A percentile compares a stretch with the other conserved stretches of the same genome.
Conservation (phyloP, 306 rosid species). For the Lagenaria siceraria region DNA sequence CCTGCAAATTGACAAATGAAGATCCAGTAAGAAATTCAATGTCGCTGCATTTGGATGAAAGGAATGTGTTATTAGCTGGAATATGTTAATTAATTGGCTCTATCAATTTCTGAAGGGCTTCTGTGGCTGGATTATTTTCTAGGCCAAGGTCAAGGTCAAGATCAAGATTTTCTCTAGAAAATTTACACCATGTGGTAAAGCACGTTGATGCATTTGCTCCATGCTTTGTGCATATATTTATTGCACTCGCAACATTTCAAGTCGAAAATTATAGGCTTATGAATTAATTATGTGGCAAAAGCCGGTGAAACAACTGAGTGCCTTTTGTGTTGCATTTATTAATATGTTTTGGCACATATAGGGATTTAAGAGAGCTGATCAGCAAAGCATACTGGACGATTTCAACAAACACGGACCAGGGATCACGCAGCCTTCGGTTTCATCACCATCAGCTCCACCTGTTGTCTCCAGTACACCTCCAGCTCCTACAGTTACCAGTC, state of each 20-base stretch:
- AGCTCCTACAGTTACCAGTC: slow-evolving; percentile 37
- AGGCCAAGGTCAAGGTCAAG: neutral
- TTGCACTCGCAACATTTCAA: neutral
- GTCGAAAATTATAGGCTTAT: neutral
- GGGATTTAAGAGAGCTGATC: slow-evolving; percentile 90
- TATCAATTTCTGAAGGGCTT: neutral
- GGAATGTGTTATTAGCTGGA: neutral
- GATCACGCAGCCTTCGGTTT: slow-evolving; percentile 53
- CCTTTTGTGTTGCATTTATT: neutral
- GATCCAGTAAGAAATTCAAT: neutral
- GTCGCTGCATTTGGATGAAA: neutral
- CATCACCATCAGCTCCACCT: slow-evolving; percentile 33
- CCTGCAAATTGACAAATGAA: neutral
- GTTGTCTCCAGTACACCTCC: slow-evolving; percentile 24
- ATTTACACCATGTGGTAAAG: neutral
- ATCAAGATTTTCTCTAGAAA: neutral
- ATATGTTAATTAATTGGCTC: neutral
- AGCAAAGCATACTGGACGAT: slow-evolving; percentile 84
- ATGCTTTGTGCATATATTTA: neutral
- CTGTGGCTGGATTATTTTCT: neutral
- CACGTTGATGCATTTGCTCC: neutral
- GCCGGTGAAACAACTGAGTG: neutral
- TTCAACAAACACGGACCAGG: slow-evolving; percentile 89
- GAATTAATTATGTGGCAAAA: neutral
- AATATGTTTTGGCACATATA: slow-evolving; percentile 19